Base-by-base conservation (phyloP, 129 eudicot species). In the Tagetes patula region DNA sequence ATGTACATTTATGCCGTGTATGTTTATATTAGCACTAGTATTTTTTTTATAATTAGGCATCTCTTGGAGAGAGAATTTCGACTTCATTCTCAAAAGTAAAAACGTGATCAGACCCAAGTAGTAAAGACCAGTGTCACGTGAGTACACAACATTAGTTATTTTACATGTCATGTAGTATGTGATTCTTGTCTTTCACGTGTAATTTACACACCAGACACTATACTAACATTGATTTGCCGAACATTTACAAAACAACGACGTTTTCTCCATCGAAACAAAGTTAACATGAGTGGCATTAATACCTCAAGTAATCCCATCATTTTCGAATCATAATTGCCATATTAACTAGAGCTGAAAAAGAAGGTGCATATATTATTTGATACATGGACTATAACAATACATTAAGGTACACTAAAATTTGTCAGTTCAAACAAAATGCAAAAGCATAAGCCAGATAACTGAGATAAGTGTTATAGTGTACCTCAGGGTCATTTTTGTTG, bases 351-450 rank as follows among this genome's bases (percentile, higher is more conserved):
- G 3, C 5, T 54, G 36, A 1, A 20, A 82, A n/a, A 40, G 58
- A 80, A 86, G 78, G 73, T 88, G 83, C 84, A 46, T 20, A 20
- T 20, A 20, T 40, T 77, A 86, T 74, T 76, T 88, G 71, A 83
- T 84, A 62, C 85, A 85, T 70, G 74, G n/a, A 83, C 40, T 42
- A 59, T 43, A 61, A 11, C n/a, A 40, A 37, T 67, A 52, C 62
- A 7, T 20, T 20, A 41, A 36, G 41, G 33, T 14, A 4, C 75
- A 67, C 47, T 34, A n/a, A 54, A 46, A 32, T 55, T 75, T 75
- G 36, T 52, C 65, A 75, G 52, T 67, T 64, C 56, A 75, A 13
- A 40, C 56, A 75, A 13, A 40, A 31, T 66, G 73, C 67, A 67
- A 36, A 59, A 59, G 69, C 70, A 58, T 46, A 75, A 53, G 49